Evolutionary conservation across 768 basidiomycete genomes (phyloP).

Genomic region (Kwoniella europaea): DNA sequence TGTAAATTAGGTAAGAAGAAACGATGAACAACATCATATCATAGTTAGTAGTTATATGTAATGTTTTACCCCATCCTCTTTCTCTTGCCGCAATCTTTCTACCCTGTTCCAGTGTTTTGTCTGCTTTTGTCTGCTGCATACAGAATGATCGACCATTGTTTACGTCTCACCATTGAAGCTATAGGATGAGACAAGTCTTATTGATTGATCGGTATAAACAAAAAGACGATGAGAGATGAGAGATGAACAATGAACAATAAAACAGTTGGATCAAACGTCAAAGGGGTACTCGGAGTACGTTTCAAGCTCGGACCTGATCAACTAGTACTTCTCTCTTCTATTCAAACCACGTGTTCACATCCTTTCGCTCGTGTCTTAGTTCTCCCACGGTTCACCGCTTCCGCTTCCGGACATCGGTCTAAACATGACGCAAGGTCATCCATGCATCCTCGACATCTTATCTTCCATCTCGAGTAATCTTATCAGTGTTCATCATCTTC

Average conservation of each 20-base stretch:
- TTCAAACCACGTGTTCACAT: neutral
- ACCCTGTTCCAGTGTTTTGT: neutral
- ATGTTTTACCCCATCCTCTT: neutral
- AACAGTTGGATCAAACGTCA: neutral
- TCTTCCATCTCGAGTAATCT: neutral
- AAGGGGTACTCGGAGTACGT: neutral
- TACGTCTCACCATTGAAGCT: neutral
- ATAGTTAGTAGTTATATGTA: neutral
- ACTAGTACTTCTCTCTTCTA: neutral
- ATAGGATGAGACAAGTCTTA: neutral
- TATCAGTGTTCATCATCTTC: neutral
- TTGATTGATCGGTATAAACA: neutral
- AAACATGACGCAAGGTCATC: neutral
- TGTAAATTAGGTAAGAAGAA: neutral
- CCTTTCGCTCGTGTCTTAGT: neutral
- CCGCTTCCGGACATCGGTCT: neutral
- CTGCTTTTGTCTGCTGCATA: neutral
- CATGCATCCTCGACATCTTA: neutral
- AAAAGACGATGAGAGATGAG: neutral
- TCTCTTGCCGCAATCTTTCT: neutral
- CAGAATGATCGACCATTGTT: neutral
- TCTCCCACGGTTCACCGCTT: conserved; percentile 4
- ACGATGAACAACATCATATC: neutral
- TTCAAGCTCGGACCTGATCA: neutral
- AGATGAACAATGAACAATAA: neutral